Percentiles rank a stretch among this genome's conserved stretches.
These are phyloP conservation scores for Chytriomyces sp. DNA, from an alignment of 192 early-diverging fungal genomes.

Conservation along the genomic window DNA sequence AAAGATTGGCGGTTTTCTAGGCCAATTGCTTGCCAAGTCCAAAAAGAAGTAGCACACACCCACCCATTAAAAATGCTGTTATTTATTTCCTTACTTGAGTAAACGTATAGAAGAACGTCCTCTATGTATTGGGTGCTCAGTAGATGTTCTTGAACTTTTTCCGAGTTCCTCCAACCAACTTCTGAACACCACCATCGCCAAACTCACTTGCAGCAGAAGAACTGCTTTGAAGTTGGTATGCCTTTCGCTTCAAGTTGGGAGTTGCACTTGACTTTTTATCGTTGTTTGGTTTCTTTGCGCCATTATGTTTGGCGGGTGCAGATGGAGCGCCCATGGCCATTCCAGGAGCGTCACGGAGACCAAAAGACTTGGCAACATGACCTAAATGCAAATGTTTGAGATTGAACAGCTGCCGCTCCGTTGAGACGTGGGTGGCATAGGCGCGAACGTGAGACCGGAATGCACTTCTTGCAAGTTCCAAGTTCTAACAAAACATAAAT, in stretches of 20 bases:
- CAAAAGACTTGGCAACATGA: constrained; percentile 96
- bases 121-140: not conserved
- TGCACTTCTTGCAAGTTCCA: constrained; percentile 75
- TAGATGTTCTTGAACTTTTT: constrained; percentile 25
- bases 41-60: not conserved
- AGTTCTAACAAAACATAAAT: constrained; percentile 50
- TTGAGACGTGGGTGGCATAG: constrained; percentile 88
- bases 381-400: constrained; percentile 93
- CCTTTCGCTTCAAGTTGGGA: constrained; percentile 42
- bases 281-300: constrained; percentile 18
- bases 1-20: not conserved
- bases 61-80: not conserved
- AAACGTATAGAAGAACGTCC: not conserved
- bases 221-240: constrained; percentile 31
- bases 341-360: constrained; percentile 86
- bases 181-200: constrained; percentile 46
- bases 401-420: constrained; percentile 93
- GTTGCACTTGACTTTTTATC: constrained; percentile 3
- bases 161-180: constrained; percentile 18
- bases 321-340: constrained; percentile 24
- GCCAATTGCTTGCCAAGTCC: not conserved
- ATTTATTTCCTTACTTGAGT: not conserved
- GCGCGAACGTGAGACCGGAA: constrained; percentile 89
- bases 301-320: constrained; percentile 11
- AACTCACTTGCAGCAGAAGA: constrained; percentile 43